phyloP scores from a whole-genome alignment of 2,329 filamentous ascomycete species.

The Fusarium metavorans region DNA sequence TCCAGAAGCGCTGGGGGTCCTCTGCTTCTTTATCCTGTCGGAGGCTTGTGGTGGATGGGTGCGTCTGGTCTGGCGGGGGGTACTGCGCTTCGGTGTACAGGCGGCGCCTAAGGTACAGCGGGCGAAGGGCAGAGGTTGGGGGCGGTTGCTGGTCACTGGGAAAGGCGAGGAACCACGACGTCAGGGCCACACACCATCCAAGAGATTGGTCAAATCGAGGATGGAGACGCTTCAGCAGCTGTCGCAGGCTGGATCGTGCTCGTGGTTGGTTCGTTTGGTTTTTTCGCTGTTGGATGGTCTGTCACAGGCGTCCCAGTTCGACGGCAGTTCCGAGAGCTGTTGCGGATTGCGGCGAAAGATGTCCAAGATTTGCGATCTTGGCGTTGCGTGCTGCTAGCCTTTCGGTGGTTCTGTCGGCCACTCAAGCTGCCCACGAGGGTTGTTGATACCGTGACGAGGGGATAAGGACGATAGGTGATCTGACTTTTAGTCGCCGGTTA shows the following conservation, averaged over 20 bases:
- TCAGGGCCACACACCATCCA: constrained; percentile 44
- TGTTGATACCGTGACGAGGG: constrained; percentile 23
- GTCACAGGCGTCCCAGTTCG: constrained; percentile 28
- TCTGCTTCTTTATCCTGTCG: constrained; percentile 33
- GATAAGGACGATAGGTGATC: neutral
- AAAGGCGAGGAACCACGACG: constrained; percentile 41
- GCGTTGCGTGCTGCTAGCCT: constrained; percentile 10
- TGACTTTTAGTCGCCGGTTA: constrained; percentile 3
- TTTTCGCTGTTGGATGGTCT: constrained; percentile 11
- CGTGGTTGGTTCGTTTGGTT: constrained; percentile 36
- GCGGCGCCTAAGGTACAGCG: constrained; percentile 35
- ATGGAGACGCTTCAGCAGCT: constrained; percentile 35
- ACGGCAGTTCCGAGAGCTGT: constrained; percentile 36
- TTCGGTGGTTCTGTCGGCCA: constrained; percentile 17
- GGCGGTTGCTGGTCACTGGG: constrained; percentile 38
- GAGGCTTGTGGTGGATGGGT: constrained; percentile 26
- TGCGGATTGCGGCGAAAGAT: constrained; percentile 18
- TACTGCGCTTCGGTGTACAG: constrained; percentile 43
- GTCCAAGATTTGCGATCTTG: constrained; percentile 27
- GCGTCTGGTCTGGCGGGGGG: constrained; percentile 23
- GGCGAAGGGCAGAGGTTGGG: constrained; percentile 20
- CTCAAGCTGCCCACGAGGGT: constrained; percentile 15
- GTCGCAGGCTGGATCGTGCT: constrained; percentile 21
- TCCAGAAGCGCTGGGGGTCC: constrained; percentile 5
- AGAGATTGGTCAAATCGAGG: constrained; percentile 23